Conservation (phyloP, 1,284 basidiomycete species). For the Pulchroboletus neoregius region DNA sequence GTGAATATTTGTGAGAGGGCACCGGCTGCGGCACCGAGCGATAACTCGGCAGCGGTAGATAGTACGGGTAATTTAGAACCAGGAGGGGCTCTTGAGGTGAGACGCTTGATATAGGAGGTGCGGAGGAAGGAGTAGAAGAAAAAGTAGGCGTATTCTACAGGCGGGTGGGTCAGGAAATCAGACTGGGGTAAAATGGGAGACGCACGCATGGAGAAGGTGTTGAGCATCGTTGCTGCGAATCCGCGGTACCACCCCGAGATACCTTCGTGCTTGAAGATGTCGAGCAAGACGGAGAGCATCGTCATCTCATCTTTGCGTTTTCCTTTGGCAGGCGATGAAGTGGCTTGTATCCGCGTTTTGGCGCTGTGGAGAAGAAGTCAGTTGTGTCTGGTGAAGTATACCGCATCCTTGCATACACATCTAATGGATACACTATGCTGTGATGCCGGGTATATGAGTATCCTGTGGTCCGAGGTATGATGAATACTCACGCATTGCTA, state of each 20-base stretch:
- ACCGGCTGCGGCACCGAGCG: slow-evolving; percentile 89
- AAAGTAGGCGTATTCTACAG: slow-evolving; percentile 95
- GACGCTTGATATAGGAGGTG: slow-evolving; percentile 73
- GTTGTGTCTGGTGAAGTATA: not conserved
- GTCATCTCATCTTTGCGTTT: slow-evolving; percentile 55
- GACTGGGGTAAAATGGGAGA: slow-evolving; percentile 19
- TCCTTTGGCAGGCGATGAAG: slow-evolving; percentile 42
- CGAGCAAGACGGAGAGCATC: slow-evolving; percentile 62
- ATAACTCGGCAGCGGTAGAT: slow-evolving; percentile 79
- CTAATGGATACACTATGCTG: slow-evolving; percentile 92
- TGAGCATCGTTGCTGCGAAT: slow-evolving; percentile 97
- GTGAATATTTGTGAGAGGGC: slow-evolving; percentile 97
- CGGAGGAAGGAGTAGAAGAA: slow-evolving; percentile 97
- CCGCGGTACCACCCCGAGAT: slow-evolving; percentile 85
- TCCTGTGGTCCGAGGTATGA: not conserved
- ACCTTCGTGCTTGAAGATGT: slow-evolving; percentile 78
- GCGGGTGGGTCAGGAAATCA: slow-evolving; percentile 1
- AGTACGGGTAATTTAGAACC: slow-evolving; percentile 58
- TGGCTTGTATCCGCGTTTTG: slow-evolving; percentile 94
- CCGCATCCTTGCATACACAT: slow-evolving; percentile 61
- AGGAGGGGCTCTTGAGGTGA: slow-evolving; percentile 51
- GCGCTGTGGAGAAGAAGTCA: slow-evolving; percentile 48
- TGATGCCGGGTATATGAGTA: slow-evolving; percentile 12
- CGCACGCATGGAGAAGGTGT: slow-evolving; percentile 95
- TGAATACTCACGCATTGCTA: slow-evolving; percentile 77